Conservation (phyloP, 371 early-diverging fungal genomes). For the Mortierella sp. region DNA sequence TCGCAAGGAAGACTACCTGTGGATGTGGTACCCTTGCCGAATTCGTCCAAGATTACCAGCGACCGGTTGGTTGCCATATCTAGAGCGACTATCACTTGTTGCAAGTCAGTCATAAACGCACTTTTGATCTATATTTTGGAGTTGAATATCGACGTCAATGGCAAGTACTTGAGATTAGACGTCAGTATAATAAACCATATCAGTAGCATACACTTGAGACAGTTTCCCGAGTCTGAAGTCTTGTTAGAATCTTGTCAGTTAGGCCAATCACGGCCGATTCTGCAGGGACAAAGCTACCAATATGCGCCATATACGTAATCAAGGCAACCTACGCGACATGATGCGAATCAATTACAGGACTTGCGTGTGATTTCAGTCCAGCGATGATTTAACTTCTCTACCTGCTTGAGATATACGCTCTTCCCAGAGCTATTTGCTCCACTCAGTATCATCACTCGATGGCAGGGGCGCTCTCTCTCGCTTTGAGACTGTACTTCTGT, state of each 20-base stretch:
- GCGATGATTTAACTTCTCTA: constrained; percentile 12
- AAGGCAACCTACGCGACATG: constrained; percentile 60
- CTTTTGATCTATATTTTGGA: constrained; percentile 76
- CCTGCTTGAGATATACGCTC: constrained; percentile 84
- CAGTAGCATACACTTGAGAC: constrained; percentile 61
- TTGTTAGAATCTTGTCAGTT: constrained; percentile 90
- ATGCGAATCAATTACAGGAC: not conserved
- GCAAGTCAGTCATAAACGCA: constrained; percentile 70
- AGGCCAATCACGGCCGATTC: constrained; percentile 84
- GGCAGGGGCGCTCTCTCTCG: constrained; percentile 1
- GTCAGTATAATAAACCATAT: constrained; percentile 60
- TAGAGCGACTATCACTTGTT: constrained; percentile 72
- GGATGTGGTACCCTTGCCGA: constrained; percentile 98
- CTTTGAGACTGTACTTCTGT: not conserved
- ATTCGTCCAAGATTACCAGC: constrained; percentile 97
- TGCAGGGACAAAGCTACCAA: constrained; percentile 96
- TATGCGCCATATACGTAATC: constrained; percentile 92
- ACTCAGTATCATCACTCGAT: constrained; percentile 72
- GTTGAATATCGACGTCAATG: not conserved
- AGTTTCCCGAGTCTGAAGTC: constrained; percentile 74
- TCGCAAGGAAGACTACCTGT: constrained; percentile 22
- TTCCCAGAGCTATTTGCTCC: constrained; percentile 88
- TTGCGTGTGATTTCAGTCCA: not conserved
- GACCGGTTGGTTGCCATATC: constrained; percentile 62
- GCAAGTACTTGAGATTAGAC: not conserved